Evolutionary conservation across 768 basidiomycete species (phyloP).

Genomic region (Leccinum subtestaceum): DNA sequence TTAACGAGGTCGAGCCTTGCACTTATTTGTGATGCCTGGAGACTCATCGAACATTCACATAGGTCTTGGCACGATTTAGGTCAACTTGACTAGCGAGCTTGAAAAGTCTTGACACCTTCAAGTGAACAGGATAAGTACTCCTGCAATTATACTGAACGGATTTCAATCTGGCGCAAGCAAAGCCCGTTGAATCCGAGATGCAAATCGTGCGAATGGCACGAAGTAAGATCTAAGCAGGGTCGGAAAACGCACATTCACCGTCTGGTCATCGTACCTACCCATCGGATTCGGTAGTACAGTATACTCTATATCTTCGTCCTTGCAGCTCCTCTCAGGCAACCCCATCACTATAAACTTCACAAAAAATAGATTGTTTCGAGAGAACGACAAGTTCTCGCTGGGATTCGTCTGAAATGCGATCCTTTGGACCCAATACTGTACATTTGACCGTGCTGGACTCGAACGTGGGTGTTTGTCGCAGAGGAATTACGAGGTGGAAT

Average conservation of each 20-base stretch:
- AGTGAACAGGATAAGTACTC: not conserved
- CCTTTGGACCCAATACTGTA: conserved; percentile 23
- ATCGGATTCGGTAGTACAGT: conserved; percentile 54
- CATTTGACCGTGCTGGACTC: conserved; percentile 62
- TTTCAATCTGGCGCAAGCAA: too few relatives aligned
- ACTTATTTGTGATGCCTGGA: not conserved
- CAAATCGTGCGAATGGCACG: too few relatives aligned
- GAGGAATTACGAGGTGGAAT: conserved; percentile 79
- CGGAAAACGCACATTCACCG: too few relatives aligned
- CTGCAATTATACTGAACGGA: too few relatives aligned
- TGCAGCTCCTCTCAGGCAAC: conserved; percentile 26
- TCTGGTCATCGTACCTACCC: conserved; percentile 46
- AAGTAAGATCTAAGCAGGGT: too few relatives aligned
- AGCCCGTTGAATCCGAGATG: too few relatives aligned
- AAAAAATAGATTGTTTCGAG: conserved; percentile 49
- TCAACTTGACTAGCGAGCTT: conserved; percentile 17
- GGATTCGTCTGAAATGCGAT: not conserved
- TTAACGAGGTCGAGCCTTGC: conserved; percentile 47
- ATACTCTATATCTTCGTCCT: conserved; percentile 50
- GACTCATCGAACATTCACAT: not conserved
- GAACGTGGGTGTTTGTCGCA: conserved; percentile 57
- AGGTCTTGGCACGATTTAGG: conserved; percentile 28
- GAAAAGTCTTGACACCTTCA: not conserved
- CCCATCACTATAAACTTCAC: conserved; percentile 40
- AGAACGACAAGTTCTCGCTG: not conserved